phyloP scores from a whole-genome alignment of 176 grass and related monocot genomes.

The Ensete glaucum region DNA sequence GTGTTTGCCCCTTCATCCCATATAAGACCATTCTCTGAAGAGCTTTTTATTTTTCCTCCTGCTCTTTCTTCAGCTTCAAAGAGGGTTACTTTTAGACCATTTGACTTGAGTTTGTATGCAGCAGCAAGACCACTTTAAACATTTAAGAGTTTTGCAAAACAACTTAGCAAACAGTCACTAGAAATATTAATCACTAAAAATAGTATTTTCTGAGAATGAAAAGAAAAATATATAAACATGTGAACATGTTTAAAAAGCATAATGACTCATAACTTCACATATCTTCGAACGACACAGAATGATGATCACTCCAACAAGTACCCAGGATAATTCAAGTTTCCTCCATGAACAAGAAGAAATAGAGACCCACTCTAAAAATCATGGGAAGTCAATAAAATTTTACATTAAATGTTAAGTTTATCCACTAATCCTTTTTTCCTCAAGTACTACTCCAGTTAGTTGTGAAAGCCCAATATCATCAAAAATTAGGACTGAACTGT shows the following conservation, averaged over 20 bases:
- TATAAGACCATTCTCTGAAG: conserved; percentile 58
- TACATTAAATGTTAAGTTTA: not conserved
- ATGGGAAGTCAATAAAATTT: not conserved
- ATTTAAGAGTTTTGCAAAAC: conserved; percentile 10
- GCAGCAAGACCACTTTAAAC: conserved; percentile 67
- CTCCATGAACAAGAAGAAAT: no score
- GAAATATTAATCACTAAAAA: not conserved
- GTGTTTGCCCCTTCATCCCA: conserved; percentile 99
- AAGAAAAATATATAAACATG: not conserved
- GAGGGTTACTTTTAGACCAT: conserved; percentile 65
- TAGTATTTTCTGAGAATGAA: no score
- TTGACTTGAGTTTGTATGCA: conserved; percentile 69
- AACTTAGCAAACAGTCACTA: not conserved
- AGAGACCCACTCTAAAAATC: not conserved
- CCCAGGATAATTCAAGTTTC: not conserved
- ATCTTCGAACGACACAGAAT: not conserved
- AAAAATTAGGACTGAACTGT: not conserved
- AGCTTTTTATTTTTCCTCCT: conserved; percentile 84
- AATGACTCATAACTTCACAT: not conserved
- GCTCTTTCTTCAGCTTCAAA: conserved; percentile 64
- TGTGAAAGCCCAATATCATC: not conserved
- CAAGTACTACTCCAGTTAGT: not conserved
- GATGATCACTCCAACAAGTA: not conserved
- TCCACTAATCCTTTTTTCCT: not conserved
- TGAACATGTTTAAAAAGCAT: not conserved